phyloP scores from a whole-genome alignment of 2,329 filamentous ascomycete genomes.

The Orbilia oligospora region DNA sequence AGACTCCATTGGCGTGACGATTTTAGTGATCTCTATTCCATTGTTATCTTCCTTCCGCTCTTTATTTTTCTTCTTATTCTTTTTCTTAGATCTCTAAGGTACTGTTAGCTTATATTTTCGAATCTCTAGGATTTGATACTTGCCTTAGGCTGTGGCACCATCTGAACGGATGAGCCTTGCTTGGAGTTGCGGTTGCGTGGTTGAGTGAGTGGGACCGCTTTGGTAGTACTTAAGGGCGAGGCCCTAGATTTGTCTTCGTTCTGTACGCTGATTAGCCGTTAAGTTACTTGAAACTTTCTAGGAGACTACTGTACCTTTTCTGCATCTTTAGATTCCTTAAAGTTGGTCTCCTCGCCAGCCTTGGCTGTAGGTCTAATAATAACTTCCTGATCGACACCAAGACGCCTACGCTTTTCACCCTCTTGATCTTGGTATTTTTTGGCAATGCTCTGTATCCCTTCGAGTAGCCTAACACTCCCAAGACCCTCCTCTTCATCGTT shows the following conservation, averaged over 20 bases:
- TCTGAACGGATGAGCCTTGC: slow-evolving; percentile 22
- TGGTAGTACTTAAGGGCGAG: neutral
- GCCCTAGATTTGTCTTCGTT: neutral
- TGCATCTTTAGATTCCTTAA: neutral
- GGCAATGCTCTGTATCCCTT: slow-evolving; percentile 2
- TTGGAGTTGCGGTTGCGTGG: slow-evolving; percentile 28
- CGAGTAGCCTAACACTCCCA: neutral
- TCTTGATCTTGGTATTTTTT: neutral
- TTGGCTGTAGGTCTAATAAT: neutral
- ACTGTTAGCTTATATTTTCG: neutral
- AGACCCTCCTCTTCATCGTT: neutral
- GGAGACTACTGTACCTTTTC: slow-evolving; percentile 4
- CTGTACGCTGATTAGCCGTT: neutral
- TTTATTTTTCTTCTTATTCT: slow-evolving; percentile 25
- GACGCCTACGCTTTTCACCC: neutral
- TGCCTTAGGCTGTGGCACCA: slow-evolving; percentile 57
- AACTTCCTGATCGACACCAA: slow-evolving; percentile 1
- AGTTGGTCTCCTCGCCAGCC: neutral
- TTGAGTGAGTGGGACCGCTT: slow-evolving; percentile 33
- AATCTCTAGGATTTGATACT: neutral
- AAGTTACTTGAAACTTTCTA: neutral
- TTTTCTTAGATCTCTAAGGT: slow-evolving; percentile 21
- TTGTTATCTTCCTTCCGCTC: slow-evolving; percentile 10
- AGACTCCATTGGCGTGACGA: slow-evolving; percentile 12
- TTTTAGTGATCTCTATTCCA: neutral